Conservation (phyloP, 169 alveolate species). For the Theileria sp. region DNA sequence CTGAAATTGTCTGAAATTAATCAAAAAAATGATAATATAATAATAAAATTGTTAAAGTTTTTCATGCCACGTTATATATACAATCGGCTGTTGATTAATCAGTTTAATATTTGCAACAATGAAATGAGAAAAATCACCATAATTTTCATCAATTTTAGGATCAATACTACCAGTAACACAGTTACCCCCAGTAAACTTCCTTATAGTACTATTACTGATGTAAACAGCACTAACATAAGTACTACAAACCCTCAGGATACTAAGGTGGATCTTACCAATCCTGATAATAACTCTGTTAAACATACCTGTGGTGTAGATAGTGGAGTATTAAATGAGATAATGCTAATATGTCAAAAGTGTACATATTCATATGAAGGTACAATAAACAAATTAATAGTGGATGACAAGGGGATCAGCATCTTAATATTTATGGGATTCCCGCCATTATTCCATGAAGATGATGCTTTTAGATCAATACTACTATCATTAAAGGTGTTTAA, state of each 20-base stretch:
- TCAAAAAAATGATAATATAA: not conserved
- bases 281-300: conserved; percentile 59
- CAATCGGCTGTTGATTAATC: conserved; percentile 66
- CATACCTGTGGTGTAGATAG: conserved; percentile 56
- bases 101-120: conserved; percentile 71
- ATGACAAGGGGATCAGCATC: conserved; percentile 80
- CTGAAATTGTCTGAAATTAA: not conserved
- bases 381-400: conserved; percentile 77
- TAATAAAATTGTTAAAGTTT: conserved; percentile 48
- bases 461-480: conserved; percentile 77
- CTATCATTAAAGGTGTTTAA: conserved; percentile 73
- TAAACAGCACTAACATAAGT: not conserved
- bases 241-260: conserved; percentile 9
- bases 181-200: conserved; percentile 29
- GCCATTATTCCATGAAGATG: conserved; percentile 81
- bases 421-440: conserved; percentile 82
- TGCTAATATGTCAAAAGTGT: conserved; percentile 53
- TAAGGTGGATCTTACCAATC: not conserved
- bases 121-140: conserved; percentile 79
- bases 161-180: conserved; percentile 45
- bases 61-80: conserved; percentile 78
- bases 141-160: conserved; percentile 72
- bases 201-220: not conserved
- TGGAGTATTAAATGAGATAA: conserved; percentile 60
- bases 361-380: conserved; percentile 70